Conservation (phyloP, 768 basidiomycete species). For the Lactarius deliciosus region DNA sequence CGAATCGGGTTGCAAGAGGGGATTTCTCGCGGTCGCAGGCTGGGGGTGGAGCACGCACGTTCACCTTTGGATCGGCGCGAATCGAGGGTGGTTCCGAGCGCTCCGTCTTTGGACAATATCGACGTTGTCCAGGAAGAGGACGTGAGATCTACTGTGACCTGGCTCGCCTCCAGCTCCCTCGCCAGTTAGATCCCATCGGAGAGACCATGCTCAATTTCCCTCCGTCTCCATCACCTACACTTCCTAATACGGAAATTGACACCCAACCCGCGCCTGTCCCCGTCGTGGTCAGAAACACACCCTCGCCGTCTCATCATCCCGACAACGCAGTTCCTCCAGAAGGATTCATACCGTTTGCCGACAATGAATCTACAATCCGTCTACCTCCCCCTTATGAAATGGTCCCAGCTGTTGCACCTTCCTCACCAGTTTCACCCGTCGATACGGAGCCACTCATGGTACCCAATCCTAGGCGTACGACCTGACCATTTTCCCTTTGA, state of each 20-base stretch:
- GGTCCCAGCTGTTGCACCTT: slow-evolving; percentile 14
- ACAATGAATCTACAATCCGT: slow-evolving; percentile 25
- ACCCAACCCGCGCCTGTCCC: slow-evolving; percentile 13
- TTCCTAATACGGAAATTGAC: slow-evolving; percentile 8
- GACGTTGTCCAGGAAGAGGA: slow-evolving; percentile 23
- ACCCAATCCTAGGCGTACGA: slow-evolving; percentile 23
- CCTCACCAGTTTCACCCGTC: background rate
- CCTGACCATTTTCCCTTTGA: slow-evolving; percentile 15
- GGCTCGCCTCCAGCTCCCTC: background rate
- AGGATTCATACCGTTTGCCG: slow-evolving; percentile 27
- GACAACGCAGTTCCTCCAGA: slow-evolving; percentile 25
- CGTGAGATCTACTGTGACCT: slow-evolving; percentile 1
- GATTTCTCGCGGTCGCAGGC: slow-evolving; percentile 38
- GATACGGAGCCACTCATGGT: slow-evolving; percentile 28
- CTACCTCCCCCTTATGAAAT: slow-evolving; percentile 29
- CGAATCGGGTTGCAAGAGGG: slow-evolving; percentile 54
- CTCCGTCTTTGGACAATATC: slow-evolving; percentile 6
- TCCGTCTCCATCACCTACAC: slow-evolving; percentile 18
- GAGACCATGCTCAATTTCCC: slow-evolving; percentile 28
- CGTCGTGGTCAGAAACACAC: slow-evolving; percentile 13
- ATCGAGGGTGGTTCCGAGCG: slow-evolving; percentile 9
- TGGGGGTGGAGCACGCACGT: slow-evolving; percentile 36
- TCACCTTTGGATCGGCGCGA: slow-evolving; percentile 19
- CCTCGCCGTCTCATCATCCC: slow-evolving; percentile 22
- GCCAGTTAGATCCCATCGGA: slow-evolving; percentile 28